phyloP scores from a whole-genome alignment of 1,284 basidiomycete genomes.

The Nidula niveotomentosa region DNA sequence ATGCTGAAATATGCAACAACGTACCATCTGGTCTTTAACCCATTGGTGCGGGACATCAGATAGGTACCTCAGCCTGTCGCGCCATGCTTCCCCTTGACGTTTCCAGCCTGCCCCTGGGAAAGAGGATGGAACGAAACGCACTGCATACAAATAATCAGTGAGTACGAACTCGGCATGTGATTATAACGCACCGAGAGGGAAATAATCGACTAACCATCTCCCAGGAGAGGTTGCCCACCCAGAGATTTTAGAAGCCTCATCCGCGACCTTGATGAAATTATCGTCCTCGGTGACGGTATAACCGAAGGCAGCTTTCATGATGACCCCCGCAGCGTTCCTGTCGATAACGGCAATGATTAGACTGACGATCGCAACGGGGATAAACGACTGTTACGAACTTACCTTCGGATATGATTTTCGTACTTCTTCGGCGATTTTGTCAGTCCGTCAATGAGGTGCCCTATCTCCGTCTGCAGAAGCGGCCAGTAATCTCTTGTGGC shows the following conservation, averaged over 20 bases:
- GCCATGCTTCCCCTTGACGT: slow-evolving; percentile 34
- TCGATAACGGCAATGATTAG: too few species aligned
- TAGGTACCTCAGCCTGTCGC: slow-evolving; percentile 26
- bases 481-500: slow-evolving; percentile 27
- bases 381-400: not conserved
- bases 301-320: slow-evolving; percentile 45
- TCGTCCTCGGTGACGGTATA: slow-evolving; percentile 36
- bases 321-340: slow-evolving; percentile 38
- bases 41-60: slow-evolving; percentile 37
- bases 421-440: slow-evolving; percentile 24
- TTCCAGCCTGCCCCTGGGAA: slow-evolving; percentile 36
- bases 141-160: slow-evolving; percentile 15
- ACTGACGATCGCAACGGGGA: not conserved
- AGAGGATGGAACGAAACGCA: too few species aligned
- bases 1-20: slow-evolving; percentile 1
- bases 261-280: slow-evolving; percentile 37
- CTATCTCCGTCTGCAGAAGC: slow-evolving; percentile 30
- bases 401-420: slow-evolving; percentile 35
- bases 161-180: not conserved
- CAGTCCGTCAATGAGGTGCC: slow-evolving; percentile 28
- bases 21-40: slow-evolving; percentile 41
- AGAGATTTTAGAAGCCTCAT: slow-evolving; percentile 39
- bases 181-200: slow-evolving; percentile 32
- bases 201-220: slow-evolving; percentile 43
- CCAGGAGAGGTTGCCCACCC: slow-evolving; percentile 38